A percentile compares a stretch with the other conserved stretches of the same genome.
phyloP scores from a whole-genome alignment of 2,329 filamentous ascomycete species.

The Tolypocladium ovalisporum region DNA sequence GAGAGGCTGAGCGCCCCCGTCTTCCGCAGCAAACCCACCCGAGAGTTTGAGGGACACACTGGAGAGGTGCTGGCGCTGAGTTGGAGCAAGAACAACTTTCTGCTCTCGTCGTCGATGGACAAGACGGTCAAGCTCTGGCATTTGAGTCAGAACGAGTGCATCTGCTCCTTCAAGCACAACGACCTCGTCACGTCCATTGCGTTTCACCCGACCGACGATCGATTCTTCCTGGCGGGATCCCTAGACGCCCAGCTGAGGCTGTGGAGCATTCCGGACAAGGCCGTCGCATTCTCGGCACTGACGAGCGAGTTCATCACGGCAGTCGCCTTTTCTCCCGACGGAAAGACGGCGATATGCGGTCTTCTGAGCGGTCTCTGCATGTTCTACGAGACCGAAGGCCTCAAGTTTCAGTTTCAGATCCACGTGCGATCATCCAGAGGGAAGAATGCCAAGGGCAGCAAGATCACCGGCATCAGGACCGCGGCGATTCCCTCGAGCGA shows the following conservation, averaged over 20 bases:
- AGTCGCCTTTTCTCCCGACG: slow-evolving; percentile 87
- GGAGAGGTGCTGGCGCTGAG: slow-evolving; percentile 82
- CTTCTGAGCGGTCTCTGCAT: slow-evolving; percentile 75
- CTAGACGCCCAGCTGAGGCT: slow-evolving; percentile 78
- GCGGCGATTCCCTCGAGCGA: slow-evolving; percentile 39
- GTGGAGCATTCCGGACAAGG: slow-evolving; percentile 96
- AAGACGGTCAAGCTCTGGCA: slow-evolving; percentile 96
- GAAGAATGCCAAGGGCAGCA: slow-evolving; percentile 91
- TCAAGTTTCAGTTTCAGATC: slow-evolving; percentile 75
- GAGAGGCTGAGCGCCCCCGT: slow-evolving; percentile 79
- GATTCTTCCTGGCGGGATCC: slow-evolving; percentile 92
- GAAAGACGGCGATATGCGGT: slow-evolving; percentile 80
- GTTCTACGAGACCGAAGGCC: slow-evolving; percentile 85
- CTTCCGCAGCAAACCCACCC: slow-evolving; percentile 66
- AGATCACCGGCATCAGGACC: slow-evolving; percentile 89
- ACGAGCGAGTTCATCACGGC: slow-evolving; percentile 85
- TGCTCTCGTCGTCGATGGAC: slow-evolving; percentile 94
- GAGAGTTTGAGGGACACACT: slow-evolving; percentile 74
- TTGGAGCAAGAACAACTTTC: slow-evolving; percentile 99
- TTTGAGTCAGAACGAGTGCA: slow-evolving; percentile 68
- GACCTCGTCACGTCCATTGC: slow-evolving; percentile 92
- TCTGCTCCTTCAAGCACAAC: slow-evolving; percentile 89
- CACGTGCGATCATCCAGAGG: slow-evolving; percentile 89
- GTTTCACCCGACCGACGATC: slow-evolving; percentile 89
- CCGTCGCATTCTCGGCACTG: slow-evolving; percentile 71